Percentiles rank a stretch among this genome's conserved stretches.
Conservation (phyloP, 768 basidiomycete species). For the Strobilomyces confusus region DNA sequence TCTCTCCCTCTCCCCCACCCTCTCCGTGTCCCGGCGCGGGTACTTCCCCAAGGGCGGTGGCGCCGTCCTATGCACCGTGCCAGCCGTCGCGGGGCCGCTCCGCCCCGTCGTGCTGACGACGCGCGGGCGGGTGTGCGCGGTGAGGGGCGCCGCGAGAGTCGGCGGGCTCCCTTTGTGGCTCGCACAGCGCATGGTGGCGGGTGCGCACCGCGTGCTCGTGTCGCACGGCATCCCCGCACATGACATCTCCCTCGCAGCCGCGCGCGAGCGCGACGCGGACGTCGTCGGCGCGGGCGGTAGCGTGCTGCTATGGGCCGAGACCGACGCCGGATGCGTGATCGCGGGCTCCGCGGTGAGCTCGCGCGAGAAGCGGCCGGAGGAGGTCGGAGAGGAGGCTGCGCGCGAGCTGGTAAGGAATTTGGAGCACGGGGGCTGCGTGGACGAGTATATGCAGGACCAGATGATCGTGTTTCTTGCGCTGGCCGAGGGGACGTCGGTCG, state of each 20-base stretch:
- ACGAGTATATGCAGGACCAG: slow-evolving; percentile 70
- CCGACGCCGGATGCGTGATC: slow-evolving; percentile 60
- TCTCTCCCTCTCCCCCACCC: slow-evolving; percentile 45
- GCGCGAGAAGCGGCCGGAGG: slow-evolving; percentile 42
- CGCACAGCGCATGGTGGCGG: slow-evolving; percentile 52
- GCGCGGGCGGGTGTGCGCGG: slow-evolving; percentile 47
- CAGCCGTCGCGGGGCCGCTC: slow-evolving; percentile 38
- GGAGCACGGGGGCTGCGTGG: slow-evolving; percentile 65
- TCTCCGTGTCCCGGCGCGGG: slow-evolving; percentile 50
- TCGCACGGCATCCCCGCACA: slow-evolving; percentile 29
- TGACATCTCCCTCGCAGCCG: slow-evolving; percentile 37
- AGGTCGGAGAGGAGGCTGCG: slow-evolving; percentile 60
- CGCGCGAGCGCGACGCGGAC: slow-evolving; percentile 41
- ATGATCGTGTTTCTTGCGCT: slow-evolving; percentile 75
- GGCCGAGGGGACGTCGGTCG: slow-evolving; percentile 57
- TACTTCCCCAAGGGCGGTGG: slow-evolving; percentile 78
- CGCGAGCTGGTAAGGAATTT: slow-evolving; percentile 54
- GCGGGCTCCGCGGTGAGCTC: slow-evolving; percentile 65
- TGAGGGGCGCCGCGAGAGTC: slow-evolving; percentile 61
- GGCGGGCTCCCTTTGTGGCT: slow-evolving; percentile 58
- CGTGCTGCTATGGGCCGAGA: slow-evolving; percentile 72
- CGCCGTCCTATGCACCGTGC: slow-evolving; percentile 42
- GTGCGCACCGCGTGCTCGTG: slow-evolving; percentile 45
- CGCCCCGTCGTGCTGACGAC: slow-evolving; percentile 47
- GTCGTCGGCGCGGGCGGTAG: slow-evolving; percentile 65